phyloP scores from a whole-genome alignment of 1,284 basidiomycete species.

The Chalciporus sp. region DNA sequence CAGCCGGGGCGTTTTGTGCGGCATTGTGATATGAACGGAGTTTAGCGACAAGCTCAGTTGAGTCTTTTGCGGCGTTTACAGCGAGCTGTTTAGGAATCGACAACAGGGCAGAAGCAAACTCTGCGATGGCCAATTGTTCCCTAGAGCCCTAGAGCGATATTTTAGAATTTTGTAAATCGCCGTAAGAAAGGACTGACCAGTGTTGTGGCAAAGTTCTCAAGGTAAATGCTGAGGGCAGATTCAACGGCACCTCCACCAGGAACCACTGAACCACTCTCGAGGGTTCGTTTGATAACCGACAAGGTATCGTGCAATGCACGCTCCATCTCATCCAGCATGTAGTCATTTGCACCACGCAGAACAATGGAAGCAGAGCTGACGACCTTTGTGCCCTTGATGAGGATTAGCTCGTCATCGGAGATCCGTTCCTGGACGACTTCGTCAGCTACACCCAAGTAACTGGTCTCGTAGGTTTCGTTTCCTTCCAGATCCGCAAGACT shows the following conservation, averaged over 20 bases:
- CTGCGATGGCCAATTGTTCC: conserved; percentile 98
- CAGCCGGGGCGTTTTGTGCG: conserved; percentile 87
- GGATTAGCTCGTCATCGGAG: conserved; percentile 97
- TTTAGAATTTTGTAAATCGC: conserved; percentile 8
- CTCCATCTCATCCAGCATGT: conserved; percentile 99
- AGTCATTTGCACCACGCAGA: conserved; percentile 97
- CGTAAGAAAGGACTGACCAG: conserved; percentile 57
- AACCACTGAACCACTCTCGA: conserved; percentile 95
- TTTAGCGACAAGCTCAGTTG: conserved; percentile 97
- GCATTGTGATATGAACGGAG: conserved; percentile 97
- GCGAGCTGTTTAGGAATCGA: conserved; percentile 97
- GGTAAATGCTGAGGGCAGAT: conserved; percentile 94
- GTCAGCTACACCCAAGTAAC: conserved; percentile 88
- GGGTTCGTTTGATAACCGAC: conserved; percentile 94
- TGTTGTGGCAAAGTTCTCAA: conserved; percentile 99
- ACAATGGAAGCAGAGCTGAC: conserved; percentile 94
- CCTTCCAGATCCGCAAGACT: conserved; percentile 97
- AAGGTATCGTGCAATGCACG: conserved; percentile 93
- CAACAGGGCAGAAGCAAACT: conserved; percentile 92
- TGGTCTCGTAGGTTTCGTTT: conserved; percentile 96
- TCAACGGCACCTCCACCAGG: conserved; percentile 98
- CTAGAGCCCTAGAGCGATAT: conserved; percentile 76
- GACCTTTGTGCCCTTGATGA: conserved; percentile 97
- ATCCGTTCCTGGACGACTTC: conserved; percentile 98
- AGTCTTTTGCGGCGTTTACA: conserved; percentile 98